Evolutionary conservation across 164 flowering plant species (phyloP), one percentile per base, ranked within the genome.

Genomic region (Magnolia officinalis): DNA sequence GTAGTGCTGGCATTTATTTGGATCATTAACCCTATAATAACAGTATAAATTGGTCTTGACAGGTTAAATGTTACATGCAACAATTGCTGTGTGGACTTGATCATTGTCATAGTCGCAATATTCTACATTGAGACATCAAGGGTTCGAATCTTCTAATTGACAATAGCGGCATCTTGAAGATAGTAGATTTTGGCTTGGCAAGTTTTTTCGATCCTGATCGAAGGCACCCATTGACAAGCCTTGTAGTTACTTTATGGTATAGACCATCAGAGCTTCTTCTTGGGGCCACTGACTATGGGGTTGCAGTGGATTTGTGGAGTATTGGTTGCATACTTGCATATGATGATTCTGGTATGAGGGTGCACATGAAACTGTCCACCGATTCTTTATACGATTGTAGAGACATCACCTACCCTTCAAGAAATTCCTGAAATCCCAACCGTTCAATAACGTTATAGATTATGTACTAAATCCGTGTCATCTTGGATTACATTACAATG

Each of bases 291-390:
- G 85, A 88, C 73, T 96, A 96, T 87, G 94, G 94, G 49, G 81
- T 88, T 79, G 90, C 96, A n/a, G 98, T 94, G n/a, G 99, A 96
- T 84, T 87, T 96, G 31, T 96, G 99, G 99, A 96, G 99, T 81
- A 82, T 96, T 77, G 99, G 99, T 74, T 96, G 99, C 87, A 96
- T 96, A 79, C 91, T 96, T 80, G 97, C 98, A 59, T 98, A 96
- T 0, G 97, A 78, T 1, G 99, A 87, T 55, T 89, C 90, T 0
- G 98, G 95, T 26, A 96, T 83, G 14, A 96, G 80, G 0, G 95
- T 87, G 84, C 99, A 96, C 88, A 93, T 90, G 90, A 94, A 96
- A 78, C 94, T 90, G 37, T 94, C 99, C 1, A 98, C 98, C 13
- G 90, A 92, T 24, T 88, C 84, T 76, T 89, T 96, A 82, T 91